Evolutionary conservation across 2,329 filamentous ascomycete species (phyloP).

Genomic region (Chrysoporthe puriensis): DNA sequence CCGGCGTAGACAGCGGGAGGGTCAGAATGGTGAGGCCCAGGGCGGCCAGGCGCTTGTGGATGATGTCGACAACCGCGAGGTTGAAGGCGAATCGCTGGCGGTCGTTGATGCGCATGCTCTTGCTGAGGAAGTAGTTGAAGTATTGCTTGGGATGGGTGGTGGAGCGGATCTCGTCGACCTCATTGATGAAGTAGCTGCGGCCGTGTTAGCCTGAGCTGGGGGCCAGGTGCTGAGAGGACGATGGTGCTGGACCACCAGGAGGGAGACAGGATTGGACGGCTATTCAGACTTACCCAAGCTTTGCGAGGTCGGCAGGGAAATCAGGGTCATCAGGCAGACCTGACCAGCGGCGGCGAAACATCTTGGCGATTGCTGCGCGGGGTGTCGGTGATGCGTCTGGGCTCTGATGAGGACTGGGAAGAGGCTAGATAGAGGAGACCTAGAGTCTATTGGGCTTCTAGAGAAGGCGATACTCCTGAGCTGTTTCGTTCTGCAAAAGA

Average conservation of each 20-base stretch:
- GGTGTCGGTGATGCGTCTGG: neutral
- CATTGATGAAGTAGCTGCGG: conserved; percentile 78
- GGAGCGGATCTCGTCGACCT: conserved; percentile 73
- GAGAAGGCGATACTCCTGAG: neutral
- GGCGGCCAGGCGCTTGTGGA: conserved; percentile 63
- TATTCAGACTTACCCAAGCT: conserved; percentile 66
- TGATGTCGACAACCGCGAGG: conserved; percentile 66
- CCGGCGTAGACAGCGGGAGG: conserved; percentile 58
- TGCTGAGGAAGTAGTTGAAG: conserved; percentile 75
- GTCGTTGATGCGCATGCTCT: conserved; percentile 77
- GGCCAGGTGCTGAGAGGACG: neutral
- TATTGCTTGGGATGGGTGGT: conserved; percentile 68
- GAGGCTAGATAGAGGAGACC: neutral
- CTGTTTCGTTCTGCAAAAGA: neutral
- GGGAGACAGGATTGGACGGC: conserved; percentile 11
- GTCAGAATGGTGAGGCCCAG: conserved; percentile 63
- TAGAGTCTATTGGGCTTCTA: neutral
- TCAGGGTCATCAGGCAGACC: conserved; percentile 71
- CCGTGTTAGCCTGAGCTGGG: neutral
- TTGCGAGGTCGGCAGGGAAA: conserved; percentile 67
- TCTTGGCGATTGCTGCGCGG: conserved; percentile 41
- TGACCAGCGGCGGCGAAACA: conserved; percentile 76
- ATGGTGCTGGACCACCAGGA: too few species aligned
- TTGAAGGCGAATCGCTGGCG: conserved; percentile 76
- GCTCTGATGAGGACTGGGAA: neutral